These are phyloP conservation scores for Boletellus sp. DNA, from an alignment of 768 basidiomycete species.

Conservation along the genomic window DNA sequence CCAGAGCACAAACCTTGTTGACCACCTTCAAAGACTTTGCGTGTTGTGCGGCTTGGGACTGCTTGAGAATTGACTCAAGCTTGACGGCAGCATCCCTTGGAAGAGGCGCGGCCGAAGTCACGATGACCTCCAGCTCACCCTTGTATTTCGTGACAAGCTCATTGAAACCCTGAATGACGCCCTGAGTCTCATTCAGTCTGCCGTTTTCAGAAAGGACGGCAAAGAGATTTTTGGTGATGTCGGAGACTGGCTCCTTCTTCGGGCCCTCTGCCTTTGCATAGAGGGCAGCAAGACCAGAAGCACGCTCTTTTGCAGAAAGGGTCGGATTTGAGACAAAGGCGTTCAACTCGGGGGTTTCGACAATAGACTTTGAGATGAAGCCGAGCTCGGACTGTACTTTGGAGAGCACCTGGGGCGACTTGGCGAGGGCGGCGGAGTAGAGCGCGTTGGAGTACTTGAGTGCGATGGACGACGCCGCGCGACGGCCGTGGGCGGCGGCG, in stretches of 20 bases:
- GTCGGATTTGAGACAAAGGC: constrained; percentile 89
- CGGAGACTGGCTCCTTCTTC: constrained; percentile 76
- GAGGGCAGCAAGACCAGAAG: constrained; percentile 61
- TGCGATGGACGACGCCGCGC: constrained; percentile 74
- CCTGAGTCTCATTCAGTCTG: constrained; percentile 75
- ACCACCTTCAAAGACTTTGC: constrained; percentile 86
- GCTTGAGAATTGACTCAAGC: constrained; percentile 83
- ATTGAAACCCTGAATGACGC: constrained; percentile 89
- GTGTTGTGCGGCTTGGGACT: constrained; percentile 77
- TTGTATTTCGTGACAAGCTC: constrained; percentile 84
- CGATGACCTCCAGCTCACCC: constrained; percentile 89
- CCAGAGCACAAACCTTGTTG: constrained; percentile 68
- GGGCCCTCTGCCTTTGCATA: constrained; percentile 63
- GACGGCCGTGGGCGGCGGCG: constrained; percentile 43
- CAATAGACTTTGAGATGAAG: constrained; percentile 65
- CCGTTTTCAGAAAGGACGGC: constrained; percentile 90
- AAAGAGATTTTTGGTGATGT: constrained; percentile 91
- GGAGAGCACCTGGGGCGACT: constrained; percentile 77
- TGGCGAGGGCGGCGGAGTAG: constrained; percentile 76
- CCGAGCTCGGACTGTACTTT: constrained; percentile 84
- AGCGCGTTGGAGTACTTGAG: constrained; percentile 82
- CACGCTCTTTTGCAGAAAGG: constrained; percentile 74
- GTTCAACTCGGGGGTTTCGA: constrained; percentile 57
- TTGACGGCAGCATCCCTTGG: constrained; percentile 70
- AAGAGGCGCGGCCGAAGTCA: constrained; percentile 84